Base-by-base conservation (phyloP, 176 grass and related monocot species). In the Dendrocalamus sinicus region DNA sequence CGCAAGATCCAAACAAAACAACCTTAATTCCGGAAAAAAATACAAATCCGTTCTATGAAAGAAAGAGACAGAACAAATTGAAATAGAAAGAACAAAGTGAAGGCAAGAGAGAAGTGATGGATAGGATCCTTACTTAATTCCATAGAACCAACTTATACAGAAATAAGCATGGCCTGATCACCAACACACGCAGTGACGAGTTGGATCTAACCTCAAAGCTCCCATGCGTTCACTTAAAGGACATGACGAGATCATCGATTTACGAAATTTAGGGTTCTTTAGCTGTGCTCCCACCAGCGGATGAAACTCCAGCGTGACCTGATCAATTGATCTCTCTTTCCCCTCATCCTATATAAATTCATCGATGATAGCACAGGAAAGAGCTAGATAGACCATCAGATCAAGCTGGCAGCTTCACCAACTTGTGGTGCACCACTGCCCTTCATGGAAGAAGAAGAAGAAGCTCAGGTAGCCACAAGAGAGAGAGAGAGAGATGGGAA, bases 331-430 rank as follows among this genome's bases (percentile, higher is more conserved):
- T 20, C 37, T 59, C 55, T 7, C 47, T 14, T 5, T 40, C 20
- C 12, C 51, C 45, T 71, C 32, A 46, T 35, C 57, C 30, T 65
- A 16, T 32, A 43, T 73, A 12, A n/a, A 43, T 30, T 0, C 51
- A 59, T 22, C 32, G 12, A 53, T 44, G 15, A 51, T 28, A 51
- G 22, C 32, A 30, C 22, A 48, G 51, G 52, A 59, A 12, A 83
- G 30, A n/a, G 51, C 6, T 12, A 22, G 30, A 61, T 40, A 35
- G 28, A 80, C 60, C 16, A 85, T 85, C 88, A 90, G 91, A 93
- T 93, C 91, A 93, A 86, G 91, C 91, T 93, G 91, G 91, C 91
- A 93, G 88, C 91, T 93, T 93, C 88, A 93, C 52, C 91, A 79
- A 67, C 91, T 93, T 44, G 73, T 65, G 85, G 85, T 80, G 88